Base-by-base conservation (phyloP, 176 grass and related monocot species). In the Calamus simplicifolius region DNA sequence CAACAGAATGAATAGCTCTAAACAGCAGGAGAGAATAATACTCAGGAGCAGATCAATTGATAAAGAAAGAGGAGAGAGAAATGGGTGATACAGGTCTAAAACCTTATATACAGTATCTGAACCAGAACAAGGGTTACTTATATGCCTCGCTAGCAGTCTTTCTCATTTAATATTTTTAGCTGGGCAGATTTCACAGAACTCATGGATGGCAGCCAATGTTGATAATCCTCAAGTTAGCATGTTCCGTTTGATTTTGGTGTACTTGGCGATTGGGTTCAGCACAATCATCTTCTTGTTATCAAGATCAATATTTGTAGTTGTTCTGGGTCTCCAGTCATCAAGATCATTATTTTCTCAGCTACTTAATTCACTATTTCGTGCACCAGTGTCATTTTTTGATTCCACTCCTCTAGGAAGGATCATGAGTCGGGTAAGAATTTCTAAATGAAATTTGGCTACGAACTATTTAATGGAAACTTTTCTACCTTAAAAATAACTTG, bases 171-270 rank as follows among this genome's bases (percentile, higher is more conserved):
- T 85, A 62, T 92, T 98, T 68, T 3, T 81, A 70, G n/a, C 54
- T 56, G 93, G 78, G 8, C 93, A 98, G 83, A 81, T 98, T 80
- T 98, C 83, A 49, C 93, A 91, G 60, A 97, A 91, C 59, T 78
- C 87, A 57, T 98, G 93, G 93, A 85, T 98, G 84, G 87, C 93
- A 57, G 79, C 93, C 30, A 88, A 92, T 72, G 73, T 98, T 66
- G 50, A 98, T 50, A 85, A 85, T 68, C 62, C 84, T 63, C 35
- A 66, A 75, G 72, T 98, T 58, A 85, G 79, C 60, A 68, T 60
- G 14, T 76, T 98, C 15, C 82, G 78, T 54, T 69, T 98, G 72
- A 92, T 91, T 57, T 66, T 56, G 31, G 93, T 98, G 60, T 98
- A 97, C 66, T 69, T 92, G 19, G 70, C 30, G 66, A 82, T 98